Evolutionary conservation across 2,329 filamentous ascomycete species (phyloP).

Genomic region (Ophiostoma quercus): DNA sequence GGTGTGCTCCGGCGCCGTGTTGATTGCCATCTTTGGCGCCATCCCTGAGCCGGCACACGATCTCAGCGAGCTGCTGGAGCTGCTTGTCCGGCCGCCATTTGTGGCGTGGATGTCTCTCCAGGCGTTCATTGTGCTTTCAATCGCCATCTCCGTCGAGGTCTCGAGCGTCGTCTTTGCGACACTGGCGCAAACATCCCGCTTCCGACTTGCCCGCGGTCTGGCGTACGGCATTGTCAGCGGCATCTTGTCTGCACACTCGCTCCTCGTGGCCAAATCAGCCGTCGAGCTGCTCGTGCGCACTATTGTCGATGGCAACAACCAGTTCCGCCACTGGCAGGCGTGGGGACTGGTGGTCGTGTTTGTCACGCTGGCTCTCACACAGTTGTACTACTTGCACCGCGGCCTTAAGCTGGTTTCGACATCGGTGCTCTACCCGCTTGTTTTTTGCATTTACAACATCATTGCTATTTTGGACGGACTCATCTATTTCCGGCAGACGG

Average conservation of each 20-base stretch:
- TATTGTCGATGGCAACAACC: slow-evolving; percentile 77
- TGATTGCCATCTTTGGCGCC: slow-evolving; percentile 91
- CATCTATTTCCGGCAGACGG: slow-evolving; percentile 91
- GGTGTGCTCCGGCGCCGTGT: slow-evolving; percentile 78
- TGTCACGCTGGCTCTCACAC: slow-evolving; percentile 73
- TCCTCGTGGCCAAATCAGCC: slow-evolving; percentile 91
- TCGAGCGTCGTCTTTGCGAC: slow-evolving; percentile 38
- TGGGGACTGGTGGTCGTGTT: slow-evolving; percentile 86
- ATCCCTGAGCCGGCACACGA: slow-evolving; percentile 90
- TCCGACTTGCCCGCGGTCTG: slow-evolving; percentile 66
- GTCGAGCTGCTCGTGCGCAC: slow-evolving; percentile 89
- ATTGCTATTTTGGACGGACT: slow-evolving; percentile 95
- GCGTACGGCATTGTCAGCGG: slow-evolving; percentile 86
- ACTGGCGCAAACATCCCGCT: slow-evolving; percentile 53
- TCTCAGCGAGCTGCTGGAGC: slow-evolving; percentile 69
- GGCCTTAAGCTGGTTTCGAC: slow-evolving; percentile 93
- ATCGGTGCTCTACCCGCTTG: slow-evolving; percentile 89
- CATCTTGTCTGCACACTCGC: slow-evolving; percentile 85
- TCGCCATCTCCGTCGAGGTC: slow-evolving; percentile 59
- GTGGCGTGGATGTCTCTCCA: slow-evolving; percentile 85
- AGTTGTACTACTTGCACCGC: slow-evolving; percentile 91
- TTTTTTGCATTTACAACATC: slow-evolving; percentile 99
- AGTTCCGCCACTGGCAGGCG: slow-evolving; percentile 92
- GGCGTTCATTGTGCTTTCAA: slow-evolving; percentile 62
- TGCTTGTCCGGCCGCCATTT: slow-evolving; percentile 71